Evolutionary conservation across 768 basidiomycete genomes (phyloP).

Genomic region (Chiua virens): DNA sequence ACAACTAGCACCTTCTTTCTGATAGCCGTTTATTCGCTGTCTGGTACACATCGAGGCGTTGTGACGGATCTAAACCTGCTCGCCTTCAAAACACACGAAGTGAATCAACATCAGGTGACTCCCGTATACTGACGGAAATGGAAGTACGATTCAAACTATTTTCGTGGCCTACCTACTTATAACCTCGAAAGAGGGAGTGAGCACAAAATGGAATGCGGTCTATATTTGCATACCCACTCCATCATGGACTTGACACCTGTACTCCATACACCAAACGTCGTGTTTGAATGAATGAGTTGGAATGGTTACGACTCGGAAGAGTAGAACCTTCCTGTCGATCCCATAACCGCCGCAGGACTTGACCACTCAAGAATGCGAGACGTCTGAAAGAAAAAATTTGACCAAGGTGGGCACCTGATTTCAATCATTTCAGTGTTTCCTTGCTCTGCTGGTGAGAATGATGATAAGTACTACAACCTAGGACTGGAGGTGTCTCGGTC

Average conservation of each 20-base stretch:
- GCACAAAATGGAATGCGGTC: conserved; percentile 6
- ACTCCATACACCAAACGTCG: conserved; percentile 18
- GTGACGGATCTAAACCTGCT: too few species aligned
- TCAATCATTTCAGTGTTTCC: neutral
- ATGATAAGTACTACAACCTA: conserved; percentile 6
- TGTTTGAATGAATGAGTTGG: conserved; percentile 21
- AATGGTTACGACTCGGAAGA: conserved; percentile 16
- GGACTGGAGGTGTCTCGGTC: too few species aligned
- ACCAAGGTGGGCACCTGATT: conserved; percentile 8
- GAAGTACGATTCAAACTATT: neutral
- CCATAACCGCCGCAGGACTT: conserved; percentile 24
- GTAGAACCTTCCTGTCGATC: conserved; percentile 28
- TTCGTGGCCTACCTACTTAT: conserved; percentile 10
- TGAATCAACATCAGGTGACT: conserved; percentile 17
- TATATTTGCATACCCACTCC: conserved; percentile 26
- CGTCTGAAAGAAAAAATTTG: conserved; percentile 3
- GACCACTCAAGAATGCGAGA: conserved; percentile 18
- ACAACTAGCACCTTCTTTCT: too few species aligned
- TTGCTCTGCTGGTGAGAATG: neutral
- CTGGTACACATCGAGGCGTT: too few species aligned
- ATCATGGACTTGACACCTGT: conserved; percentile 24
- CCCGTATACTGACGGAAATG: conserved; percentile 12
- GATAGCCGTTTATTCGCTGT: too few species aligned
- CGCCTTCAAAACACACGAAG: too few species aligned
- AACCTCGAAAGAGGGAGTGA: conserved; percentile 1